phyloP scores from a whole-genome alignment of 306 rosid genomes.

The Acacia crassicarpa region DNA sequence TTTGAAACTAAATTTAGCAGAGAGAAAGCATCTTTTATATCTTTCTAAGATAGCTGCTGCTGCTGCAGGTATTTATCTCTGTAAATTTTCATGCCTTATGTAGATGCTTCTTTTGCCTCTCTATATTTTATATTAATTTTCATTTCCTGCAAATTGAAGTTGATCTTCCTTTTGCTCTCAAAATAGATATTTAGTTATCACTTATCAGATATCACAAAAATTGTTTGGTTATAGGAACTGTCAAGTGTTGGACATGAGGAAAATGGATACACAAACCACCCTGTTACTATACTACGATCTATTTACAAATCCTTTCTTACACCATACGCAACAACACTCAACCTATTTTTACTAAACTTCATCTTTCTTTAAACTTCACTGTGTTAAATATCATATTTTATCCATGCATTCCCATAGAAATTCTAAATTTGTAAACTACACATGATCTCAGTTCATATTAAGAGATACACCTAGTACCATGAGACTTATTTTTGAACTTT shows the following conservation, averaged over 20 bases:
- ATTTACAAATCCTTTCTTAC: neutral
- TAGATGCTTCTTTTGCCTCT: neutral
- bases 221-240: conserved; percentile 7
- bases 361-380: neutral
- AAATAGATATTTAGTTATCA: conserved; percentile 21
- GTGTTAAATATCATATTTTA: neutral
- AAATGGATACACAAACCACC: neutral
- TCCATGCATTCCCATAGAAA: neutral
- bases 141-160: conserved; percentile 14
- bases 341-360: neutral
- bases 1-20: conserved; percentile 50
- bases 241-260: neutral
- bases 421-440: neutral
- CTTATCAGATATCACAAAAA: conserved; percentile 17
- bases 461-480: neutral
- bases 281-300: neutral
- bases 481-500: neutral
- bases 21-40: conserved; percentile 81
- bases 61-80: conserved; percentile 63
- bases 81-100: conserved; percentile 16
- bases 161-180: neutral
- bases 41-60: conserved; percentile 95
- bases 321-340: neutral
- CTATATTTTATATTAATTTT: neutral
- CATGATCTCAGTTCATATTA: neutral